Evolutionary conservation across 129 eudicot species (phyloP).

Genomic region (Silybum marianum): DNA sequence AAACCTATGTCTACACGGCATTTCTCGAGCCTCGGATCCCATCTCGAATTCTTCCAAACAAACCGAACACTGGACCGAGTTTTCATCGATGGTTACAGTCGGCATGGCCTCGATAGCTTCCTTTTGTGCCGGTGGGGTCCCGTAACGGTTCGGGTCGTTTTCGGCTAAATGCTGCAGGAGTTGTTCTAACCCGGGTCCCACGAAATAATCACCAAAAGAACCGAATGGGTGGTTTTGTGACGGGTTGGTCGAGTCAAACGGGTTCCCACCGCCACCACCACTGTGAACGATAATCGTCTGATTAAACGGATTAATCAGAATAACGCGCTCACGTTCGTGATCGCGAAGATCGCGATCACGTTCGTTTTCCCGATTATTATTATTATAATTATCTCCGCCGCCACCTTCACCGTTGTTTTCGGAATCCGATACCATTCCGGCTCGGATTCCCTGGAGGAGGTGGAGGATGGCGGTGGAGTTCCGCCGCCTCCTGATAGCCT

Average conservation of each 20-base stretch:
- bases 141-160: slow-evolving; percentile 84
- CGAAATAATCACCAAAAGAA: slow-evolving; percentile 68
- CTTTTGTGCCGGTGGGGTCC: slow-evolving; percentile 82
- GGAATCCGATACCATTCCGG: slow-evolving; percentile 44
- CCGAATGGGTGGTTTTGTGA: slow-evolving; percentile 49
- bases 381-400: slow-evolving; percentile 9
- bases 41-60: slow-evolving; percentile 84
- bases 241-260: slow-evolving; percentile 20
- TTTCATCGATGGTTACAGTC: slow-evolving; percentile 48
- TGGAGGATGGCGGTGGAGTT: slow-evolving; percentile 66
- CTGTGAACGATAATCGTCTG: slow-evolving; percentile 65
- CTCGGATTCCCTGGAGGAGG: slow-evolving; percentile 58
- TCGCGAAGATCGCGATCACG: slow-evolving; percentile 16
- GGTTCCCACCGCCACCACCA: slow-evolving; percentile 48
- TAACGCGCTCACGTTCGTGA: slow-evolving; percentile 51
- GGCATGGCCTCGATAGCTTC: slow-evolving; percentile 80
- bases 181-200: slow-evolving; percentile 72
- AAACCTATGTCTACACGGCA: slow-evolving; percentile 89
- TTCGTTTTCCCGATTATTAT: slow-evolving; percentile 9
- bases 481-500: slow-evolving; percentile 47
- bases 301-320: slow-evolving; percentile 64
- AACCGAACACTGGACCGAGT: slow-evolving; percentile 61
- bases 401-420: slow-evolving; percentile 20
- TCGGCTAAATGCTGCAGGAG: slow-evolving; percentile 82
- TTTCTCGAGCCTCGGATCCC: slow-evolving; percentile 61